phyloP scores from a whole-genome alignment of 2,329 filamentous ascomycete species.

The Neoarthrinium moseri region DNA sequence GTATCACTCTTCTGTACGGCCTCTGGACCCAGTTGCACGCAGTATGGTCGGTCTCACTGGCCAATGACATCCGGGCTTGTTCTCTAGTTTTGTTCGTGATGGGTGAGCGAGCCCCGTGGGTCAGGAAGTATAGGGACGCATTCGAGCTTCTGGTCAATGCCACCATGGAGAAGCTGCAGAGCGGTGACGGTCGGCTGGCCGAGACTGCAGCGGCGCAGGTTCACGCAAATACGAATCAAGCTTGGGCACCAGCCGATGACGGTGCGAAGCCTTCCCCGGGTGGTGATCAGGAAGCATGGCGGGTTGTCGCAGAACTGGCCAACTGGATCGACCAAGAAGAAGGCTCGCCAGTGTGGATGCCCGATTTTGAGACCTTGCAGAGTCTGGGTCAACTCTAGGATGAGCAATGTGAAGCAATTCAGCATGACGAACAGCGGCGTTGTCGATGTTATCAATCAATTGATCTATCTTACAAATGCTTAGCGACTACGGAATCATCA shows the following conservation, averaged over 20 bases:
- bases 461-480: too few species aligned
- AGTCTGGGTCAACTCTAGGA: slow-evolving; percentile 12
- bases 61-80: slow-evolving; percentile 48
- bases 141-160: slow-evolving; percentile 46
- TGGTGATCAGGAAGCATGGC: slow-evolving; percentile 20
- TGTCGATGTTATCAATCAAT: too few species aligned
- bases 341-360: slow-evolving; percentile 27
- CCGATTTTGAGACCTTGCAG: slow-evolving; percentile 27
- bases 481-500: background rate
- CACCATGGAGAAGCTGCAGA: slow-evolving; percentile 43
- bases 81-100: slow-evolving; percentile 48
- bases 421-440: background rate
- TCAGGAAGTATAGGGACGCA: slow-evolving; percentile 45
- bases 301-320: slow-evolving; percentile 26
- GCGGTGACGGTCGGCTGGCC: slow-evolving; percentile 23
- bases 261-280: background rate
- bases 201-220: slow-evolving; percentile 3
- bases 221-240: background rate
- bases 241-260: slow-evolving; percentile 3
- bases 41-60: slow-evolving; percentile 46
- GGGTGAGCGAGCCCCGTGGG: slow-evolving; percentile 46
- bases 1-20: slow-evolving; percentile 36
- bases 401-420: too few species aligned
- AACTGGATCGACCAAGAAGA: slow-evolving; percentile 29
- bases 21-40: slow-evolving; percentile 41